phyloP scores from a whole-genome alignment of 2,329 filamentous ascomycete genomes.

The Fusarium robinianum region DNA sequence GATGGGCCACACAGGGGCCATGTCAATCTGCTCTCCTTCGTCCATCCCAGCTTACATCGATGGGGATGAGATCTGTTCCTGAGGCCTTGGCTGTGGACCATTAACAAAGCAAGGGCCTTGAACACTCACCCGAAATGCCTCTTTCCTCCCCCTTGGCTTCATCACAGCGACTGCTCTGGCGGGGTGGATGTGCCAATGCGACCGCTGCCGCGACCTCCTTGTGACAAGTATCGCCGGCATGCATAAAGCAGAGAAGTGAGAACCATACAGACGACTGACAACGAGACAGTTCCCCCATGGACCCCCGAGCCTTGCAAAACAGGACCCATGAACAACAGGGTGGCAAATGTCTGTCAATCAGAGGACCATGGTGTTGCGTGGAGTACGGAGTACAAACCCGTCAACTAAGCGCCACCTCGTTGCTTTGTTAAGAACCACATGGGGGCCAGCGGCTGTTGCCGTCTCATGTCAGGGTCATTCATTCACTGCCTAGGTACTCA shows the following conservation, averaged over 20 bases:
- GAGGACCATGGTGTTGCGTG: no score
- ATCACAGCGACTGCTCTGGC: neutral
- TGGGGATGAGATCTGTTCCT: conserved; percentile 29
- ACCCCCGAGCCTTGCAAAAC: neutral
- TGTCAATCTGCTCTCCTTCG: conserved; percentile 25
- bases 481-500: conserved; percentile 1
- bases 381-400: no score
- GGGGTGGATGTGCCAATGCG: no score
- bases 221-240: no score
- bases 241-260: no score
- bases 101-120: conserved; percentile 6
- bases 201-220: no score
- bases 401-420: conserved; percentile 12
- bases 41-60: conserved; percentile 24
- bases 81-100: conserved; percentile 18
- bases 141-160: conserved; percentile 6
- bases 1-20: conserved; percentile 17
- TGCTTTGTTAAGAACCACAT: conserved; percentile 12
- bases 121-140: conserved; percentile 8
- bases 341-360: no score
- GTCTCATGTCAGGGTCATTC: conserved; percentile 4
- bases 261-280: no score
- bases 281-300: neutral
- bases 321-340: no score
- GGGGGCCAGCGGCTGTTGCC: neutral